Evolutionary conservation across 768 basidiomycete genomes (phyloP).

Genomic region (Hericium rajendrae): DNA sequence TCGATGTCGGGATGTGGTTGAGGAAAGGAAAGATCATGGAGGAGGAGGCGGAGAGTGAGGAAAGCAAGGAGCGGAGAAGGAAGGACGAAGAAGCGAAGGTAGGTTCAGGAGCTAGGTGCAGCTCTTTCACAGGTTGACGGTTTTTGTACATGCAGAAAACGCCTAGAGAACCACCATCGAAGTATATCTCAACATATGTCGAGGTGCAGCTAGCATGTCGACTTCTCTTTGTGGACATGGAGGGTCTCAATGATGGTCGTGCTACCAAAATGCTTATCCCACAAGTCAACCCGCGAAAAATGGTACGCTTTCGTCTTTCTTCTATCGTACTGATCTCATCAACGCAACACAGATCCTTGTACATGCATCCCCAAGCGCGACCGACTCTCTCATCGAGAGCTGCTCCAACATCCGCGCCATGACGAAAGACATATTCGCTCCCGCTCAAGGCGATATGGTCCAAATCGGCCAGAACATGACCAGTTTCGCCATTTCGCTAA

Average conservation of each 20-base stretch:
- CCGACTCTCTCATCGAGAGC: slow-evolving; percentile 66
- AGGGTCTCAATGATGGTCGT: slow-evolving; percentile 92
- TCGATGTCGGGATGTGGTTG: slow-evolving; percentile 95
- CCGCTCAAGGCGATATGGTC: slow-evolving; percentile 61
- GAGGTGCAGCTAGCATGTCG: slow-evolving; percentile 80
- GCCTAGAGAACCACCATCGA: slow-evolving; percentile 81
- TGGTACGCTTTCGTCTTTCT: slow-evolving; percentile 42
- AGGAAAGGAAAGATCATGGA: slow-evolving; percentile 85
- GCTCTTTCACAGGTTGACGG: neutral
- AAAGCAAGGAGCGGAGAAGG: slow-evolving; percentile 61
- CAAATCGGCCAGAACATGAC: slow-evolving; percentile 95
- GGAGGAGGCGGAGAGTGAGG: slow-evolving; percentile 80
- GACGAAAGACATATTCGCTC: slow-evolving; percentile 88
- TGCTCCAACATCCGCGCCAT: slow-evolving; percentile 79
- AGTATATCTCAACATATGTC: slow-evolving; percentile 69
- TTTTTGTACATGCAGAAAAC: slow-evolving; percentile 42
- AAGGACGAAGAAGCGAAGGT: slow-evolving; percentile 83
- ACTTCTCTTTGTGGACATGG: slow-evolving; percentile 89
- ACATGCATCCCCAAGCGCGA: slow-evolving; percentile 59
- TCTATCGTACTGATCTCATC: neutral
- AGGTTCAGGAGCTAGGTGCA: slow-evolving; percentile 1
- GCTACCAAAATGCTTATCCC: slow-evolving; percentile 95
- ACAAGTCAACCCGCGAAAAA: slow-evolving; percentile 91
- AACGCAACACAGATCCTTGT: slow-evolving; percentile 65
- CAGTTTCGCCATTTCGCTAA: slow-evolving; percentile 88